phyloP scores from a whole-genome alignment of 148 eudicot genomes.

The Rhododendron mucronatum region DNA sequence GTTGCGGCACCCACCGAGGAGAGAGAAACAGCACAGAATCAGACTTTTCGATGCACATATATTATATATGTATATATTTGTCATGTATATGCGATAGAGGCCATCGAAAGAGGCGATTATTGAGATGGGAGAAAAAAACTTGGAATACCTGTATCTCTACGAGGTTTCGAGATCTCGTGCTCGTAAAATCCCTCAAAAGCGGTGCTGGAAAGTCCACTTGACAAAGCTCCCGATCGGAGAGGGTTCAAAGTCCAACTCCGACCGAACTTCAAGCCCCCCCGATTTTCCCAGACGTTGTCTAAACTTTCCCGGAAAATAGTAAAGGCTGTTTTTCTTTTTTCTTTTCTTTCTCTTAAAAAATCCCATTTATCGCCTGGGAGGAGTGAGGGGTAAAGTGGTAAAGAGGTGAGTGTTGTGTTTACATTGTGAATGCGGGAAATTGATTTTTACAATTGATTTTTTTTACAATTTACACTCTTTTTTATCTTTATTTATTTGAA shows the following conservation, averaged over 20 bases:
- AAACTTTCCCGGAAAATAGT: background rate
- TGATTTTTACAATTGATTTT: too few relatives aligned
- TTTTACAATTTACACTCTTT: too few relatives aligned
- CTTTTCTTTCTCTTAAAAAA: too few relatives aligned
- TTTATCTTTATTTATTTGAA: too few relatives aligned
- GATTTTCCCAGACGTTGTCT: background rate
- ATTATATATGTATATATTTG: background rate
- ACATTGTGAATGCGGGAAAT: too few relatives aligned
- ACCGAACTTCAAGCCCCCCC: constrained; percentile 2
- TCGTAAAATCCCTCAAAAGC: constrained; percentile 9
- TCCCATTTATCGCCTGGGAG: too few relatives aligned
- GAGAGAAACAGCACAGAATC: background rate
- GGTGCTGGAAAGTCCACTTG: background rate
- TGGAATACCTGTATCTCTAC: constrained; percentile 10
- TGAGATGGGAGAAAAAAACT: background rate
- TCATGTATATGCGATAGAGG: background rate
- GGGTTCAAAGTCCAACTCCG: background rate
- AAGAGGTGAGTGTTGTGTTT: too few relatives aligned
- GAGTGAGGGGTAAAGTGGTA: too few relatives aligned
- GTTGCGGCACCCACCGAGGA: background rate
- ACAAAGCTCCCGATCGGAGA: constrained; percentile 9
- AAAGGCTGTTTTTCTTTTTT: background rate
- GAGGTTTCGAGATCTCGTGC: constrained; percentile 25
- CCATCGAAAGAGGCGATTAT: background rate
- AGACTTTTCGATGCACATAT: background rate